Conservation (phyloP, 331 rosid genomes). For the Spiraea crenata region DNA sequence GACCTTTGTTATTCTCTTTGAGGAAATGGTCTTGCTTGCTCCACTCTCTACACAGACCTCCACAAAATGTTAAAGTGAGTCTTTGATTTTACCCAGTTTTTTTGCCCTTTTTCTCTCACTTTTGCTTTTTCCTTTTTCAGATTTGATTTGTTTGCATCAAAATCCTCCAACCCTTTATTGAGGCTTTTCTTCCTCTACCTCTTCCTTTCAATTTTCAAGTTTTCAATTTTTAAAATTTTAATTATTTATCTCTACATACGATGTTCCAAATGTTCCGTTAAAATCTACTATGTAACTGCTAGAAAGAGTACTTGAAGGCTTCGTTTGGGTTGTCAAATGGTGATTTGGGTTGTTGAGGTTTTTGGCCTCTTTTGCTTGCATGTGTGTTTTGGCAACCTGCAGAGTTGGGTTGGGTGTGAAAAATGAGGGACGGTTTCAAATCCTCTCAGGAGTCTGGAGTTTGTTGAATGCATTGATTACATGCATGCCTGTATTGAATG, state of each 20-base stretch:
- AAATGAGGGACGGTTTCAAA: background rate
- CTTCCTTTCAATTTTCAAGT: conserved; percentile 32
- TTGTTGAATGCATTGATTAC: background rate
- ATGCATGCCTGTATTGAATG: background rate
- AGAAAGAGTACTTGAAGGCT: background rate
- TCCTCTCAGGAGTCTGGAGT: background rate
- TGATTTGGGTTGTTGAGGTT: background rate
- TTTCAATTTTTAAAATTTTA: conserved; percentile 1
- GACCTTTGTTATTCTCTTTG: conserved; percentile 34
- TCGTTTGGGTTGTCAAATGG: background rate
- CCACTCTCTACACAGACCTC: background rate
- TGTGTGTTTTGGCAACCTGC: background rate
- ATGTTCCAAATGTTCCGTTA: no score
- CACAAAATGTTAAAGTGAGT: conserved; percentile 7
- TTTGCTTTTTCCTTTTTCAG: background rate
- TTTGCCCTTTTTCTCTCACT: background rate
- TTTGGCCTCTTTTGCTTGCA: background rate
- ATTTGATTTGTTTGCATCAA: background rate
- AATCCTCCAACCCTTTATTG: background rate
- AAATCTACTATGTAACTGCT: conserved; percentile 15
- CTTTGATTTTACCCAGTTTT: background rate
- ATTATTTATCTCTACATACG: no score
- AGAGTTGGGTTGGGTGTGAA: background rate
- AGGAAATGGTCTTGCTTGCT: conserved; percentile 15
- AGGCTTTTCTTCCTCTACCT: conserved; percentile 15